These are phyloP conservation scores for Curvularia spicifera DNA, from an alignment of 2,329 filamentous ascomycete genomes.

Conservation along the genomic window DNA sequence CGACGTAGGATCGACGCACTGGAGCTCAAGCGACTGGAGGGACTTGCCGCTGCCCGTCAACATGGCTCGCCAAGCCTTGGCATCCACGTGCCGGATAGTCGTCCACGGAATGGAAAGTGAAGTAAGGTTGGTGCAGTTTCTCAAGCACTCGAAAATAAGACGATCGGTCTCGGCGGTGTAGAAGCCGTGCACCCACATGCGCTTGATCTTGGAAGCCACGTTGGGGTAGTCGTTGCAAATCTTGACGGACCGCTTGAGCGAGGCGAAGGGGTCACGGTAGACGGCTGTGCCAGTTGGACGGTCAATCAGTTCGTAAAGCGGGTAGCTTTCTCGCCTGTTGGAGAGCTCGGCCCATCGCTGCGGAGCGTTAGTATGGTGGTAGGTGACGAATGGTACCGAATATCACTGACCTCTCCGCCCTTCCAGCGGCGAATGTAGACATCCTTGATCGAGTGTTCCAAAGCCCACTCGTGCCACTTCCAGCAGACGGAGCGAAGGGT, in stretches of 20 bases:
- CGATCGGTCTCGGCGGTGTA: slow-evolving; percentile 59
- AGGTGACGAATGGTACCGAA: background rate
- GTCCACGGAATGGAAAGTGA: slow-evolving; percentile 62
- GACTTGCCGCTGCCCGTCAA: slow-evolving; percentile 54
- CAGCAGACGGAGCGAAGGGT: slow-evolving; percentile 58
- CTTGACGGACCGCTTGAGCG: slow-evolving; percentile 55
- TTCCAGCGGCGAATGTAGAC: slow-evolving; percentile 61
- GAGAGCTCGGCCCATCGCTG: slow-evolving; percentile 61
- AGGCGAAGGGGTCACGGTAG: slow-evolving; percentile 60
- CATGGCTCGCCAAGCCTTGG: slow-evolving; percentile 57
- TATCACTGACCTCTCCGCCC: slow-evolving; percentile 50
- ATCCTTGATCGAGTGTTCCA: slow-evolving; percentile 58
- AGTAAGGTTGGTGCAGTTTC: slow-evolving; percentile 56
- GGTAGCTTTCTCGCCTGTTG: slow-evolving; percentile 53
- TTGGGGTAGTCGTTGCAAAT: slow-evolving; percentile 55
- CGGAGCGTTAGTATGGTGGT: slow-evolving; percentile 25
- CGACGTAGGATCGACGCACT: slow-evolving; percentile 57
- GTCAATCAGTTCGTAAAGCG: slow-evolving; percentile 57
- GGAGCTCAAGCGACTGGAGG: slow-evolving; percentile 59
- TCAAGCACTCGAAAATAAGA: slow-evolving; percentile 57
- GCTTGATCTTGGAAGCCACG: slow-evolving; percentile 57
- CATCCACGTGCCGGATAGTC: slow-evolving; percentile 56
- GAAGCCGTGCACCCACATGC: slow-evolving; percentile 63
- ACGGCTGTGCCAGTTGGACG: slow-evolving; percentile 56
- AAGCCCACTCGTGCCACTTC: slow-evolving; percentile 61